These are phyloP conservation scores for Coniochaeta sp. DNA, from an alignment of 2,329 filamentous ascomycete species.

Conservation along the genomic window DNA sequence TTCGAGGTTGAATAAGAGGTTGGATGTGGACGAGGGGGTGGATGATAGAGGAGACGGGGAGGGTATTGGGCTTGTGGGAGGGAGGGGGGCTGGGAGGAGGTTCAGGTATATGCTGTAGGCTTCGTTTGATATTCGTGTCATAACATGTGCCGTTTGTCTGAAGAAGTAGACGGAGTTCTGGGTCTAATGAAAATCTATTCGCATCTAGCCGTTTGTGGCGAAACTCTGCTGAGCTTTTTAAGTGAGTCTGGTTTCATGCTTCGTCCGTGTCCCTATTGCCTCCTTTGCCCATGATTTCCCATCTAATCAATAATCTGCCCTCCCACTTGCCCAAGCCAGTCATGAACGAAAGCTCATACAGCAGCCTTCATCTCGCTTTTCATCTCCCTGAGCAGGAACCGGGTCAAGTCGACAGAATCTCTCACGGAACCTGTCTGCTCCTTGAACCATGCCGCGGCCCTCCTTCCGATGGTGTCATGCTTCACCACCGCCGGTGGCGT, in stretches of 20 bases:
- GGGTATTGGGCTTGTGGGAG: conserved; percentile 31
- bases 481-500: not conserved
- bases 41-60: conserved; percentile 17
- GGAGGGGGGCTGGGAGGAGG: conserved; percentile 14
- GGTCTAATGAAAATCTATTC: not conserved
- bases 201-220: not conserved
- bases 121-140: not conserved
- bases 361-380: not conserved
- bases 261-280: not conserved
- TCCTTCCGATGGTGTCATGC: not conserved
- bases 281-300: not conserved
- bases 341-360: not conserved
- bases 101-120: conserved; percentile 40
- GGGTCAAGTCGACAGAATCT: not conserved
- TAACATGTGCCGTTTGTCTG: not conserved
- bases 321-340: too few species aligned
- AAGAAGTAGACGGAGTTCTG: not conserved
- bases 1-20: conserved; percentile 37
- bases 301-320: too few species aligned
- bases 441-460: not conserved
- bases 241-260: not conserved
- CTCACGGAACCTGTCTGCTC: not conserved
- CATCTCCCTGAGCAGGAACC: not conserved
- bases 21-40: conserved; percentile 27
- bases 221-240: not conserved